A percentile compares a stretch with the other conserved stretches of the same genome.
Evolutionary conservation across 371 early-diverging fungal genomes (phyloP).

Genomic region (Batrachochytrium dendrobatidis): DNA sequence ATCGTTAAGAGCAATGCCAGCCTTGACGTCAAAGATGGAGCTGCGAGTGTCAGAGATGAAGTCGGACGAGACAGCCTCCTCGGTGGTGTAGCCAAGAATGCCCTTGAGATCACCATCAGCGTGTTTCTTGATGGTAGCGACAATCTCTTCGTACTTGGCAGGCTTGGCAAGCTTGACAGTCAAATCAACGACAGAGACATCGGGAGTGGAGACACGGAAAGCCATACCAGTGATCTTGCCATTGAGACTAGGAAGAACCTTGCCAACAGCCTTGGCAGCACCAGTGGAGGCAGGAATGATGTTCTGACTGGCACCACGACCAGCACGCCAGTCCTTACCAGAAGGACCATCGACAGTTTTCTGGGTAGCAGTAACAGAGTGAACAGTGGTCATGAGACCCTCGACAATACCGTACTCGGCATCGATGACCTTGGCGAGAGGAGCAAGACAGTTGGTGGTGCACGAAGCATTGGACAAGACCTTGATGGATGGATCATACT

Average conservation of each 20-base stretch:
- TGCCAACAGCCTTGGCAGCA: slow-evolving; percentile 98
- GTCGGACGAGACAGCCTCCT: slow-evolving; percentile 96
- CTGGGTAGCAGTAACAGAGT: slow-evolving; percentile 98
- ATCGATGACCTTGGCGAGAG: slow-evolving; percentile 96
- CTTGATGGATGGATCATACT: slow-evolving; percentile 67
- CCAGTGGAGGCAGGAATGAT: slow-evolving; percentile 99
- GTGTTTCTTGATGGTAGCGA: slow-evolving; percentile 74
- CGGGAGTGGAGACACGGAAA: slow-evolving; percentile 95
- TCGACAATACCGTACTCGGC: slow-evolving; percentile 88
- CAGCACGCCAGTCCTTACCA: slow-evolving; percentile 91
- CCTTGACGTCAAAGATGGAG: slow-evolving; percentile 94
- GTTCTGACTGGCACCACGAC: slow-evolving; percentile 95
- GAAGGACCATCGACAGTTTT: slow-evolving; percentile 99
- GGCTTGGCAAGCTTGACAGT: slow-evolving; percentile 86
- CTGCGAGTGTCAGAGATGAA: slow-evolving; percentile 88
- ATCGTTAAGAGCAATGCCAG: slow-evolving; percentile 93
- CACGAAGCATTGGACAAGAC: slow-evolving; percentile 99
- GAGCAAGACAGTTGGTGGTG: slow-evolving; percentile 99
- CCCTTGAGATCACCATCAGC: slow-evolving; percentile 80
- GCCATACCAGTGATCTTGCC: slow-evolving; percentile 99
- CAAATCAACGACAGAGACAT: slow-evolving; percentile 98
- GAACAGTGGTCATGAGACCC: slow-evolving; percentile 96
- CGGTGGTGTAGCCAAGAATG: slow-evolving; percentile 92
- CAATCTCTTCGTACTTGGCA: slow-evolving; percentile 87
- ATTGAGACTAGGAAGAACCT: slow-evolving; percentile 94